Evolutionary conservation across 352 stramenopile genomes (phyloP).

Genomic region (Phytopythium chamaehyphon): DNA sequence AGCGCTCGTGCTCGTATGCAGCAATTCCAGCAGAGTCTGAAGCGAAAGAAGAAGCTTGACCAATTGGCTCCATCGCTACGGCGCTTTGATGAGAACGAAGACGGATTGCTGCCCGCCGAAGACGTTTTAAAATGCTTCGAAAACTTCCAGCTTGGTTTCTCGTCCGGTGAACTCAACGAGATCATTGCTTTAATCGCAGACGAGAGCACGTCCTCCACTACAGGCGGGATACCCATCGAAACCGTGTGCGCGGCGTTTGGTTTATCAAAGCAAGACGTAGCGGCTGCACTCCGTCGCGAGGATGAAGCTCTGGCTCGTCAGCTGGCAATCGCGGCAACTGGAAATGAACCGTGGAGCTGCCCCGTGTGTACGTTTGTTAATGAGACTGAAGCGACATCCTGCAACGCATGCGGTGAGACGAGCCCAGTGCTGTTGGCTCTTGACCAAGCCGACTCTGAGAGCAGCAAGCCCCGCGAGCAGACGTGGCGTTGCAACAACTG

Average conservation of each 20-base stretch:
- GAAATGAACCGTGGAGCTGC: slow-evolving; percentile 45
- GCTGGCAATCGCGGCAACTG: slow-evolving; percentile 7
- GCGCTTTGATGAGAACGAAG: slow-evolving; percentile 71
- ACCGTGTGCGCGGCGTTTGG: slow-evolving; percentile 72
- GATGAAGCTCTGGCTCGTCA: slow-evolving; percentile 22
- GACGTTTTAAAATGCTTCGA: slow-evolving; percentile 84
- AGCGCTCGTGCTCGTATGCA: slow-evolving; percentile 74
- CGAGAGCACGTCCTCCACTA: slow-evolving; percentile 32
- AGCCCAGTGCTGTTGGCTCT: slow-evolving; percentile 37
- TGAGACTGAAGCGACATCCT: slow-evolving; percentile 28
- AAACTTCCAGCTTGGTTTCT: slow-evolving; percentile 82
- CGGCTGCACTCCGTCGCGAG: slow-evolving; percentile 44
- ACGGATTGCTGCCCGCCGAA: slow-evolving; percentile 56
- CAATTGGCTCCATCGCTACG: slow-evolving; percentile 49
- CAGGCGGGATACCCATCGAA: slow-evolving; percentile 47
- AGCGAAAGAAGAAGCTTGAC: slow-evolving; percentile 49
- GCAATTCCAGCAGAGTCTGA: slow-evolving; percentile 80
- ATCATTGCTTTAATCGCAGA: slow-evolving; percentile 77
- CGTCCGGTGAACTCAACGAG: slow-evolving; percentile 76
- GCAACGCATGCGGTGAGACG: slow-evolving; percentile 59
- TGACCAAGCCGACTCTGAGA: slow-evolving; percentile 10
- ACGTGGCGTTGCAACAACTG: slow-evolving; percentile 80
- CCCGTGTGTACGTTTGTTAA: slow-evolving; percentile 82
- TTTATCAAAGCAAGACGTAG: slow-evolving; percentile 49
- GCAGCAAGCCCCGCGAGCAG: slow-evolving; percentile 38